These are phyloP conservation scores for Aphanomyces astaci DNA, from an alignment of 352 stramenopile species.

Conservation along the genomic window DNA sequence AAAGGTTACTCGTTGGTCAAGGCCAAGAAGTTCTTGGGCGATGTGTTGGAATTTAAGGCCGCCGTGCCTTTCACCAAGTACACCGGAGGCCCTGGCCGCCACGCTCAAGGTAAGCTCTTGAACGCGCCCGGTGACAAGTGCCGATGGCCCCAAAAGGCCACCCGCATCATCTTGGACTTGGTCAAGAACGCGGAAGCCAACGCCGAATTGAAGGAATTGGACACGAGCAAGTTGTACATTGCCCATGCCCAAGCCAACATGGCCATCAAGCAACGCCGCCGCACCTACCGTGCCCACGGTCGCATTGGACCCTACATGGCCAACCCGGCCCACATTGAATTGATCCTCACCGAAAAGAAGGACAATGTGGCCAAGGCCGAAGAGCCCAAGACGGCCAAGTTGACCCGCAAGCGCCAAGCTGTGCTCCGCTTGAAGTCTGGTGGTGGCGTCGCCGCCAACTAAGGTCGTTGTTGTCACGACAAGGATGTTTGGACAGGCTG, in stretches of 20 bases:
- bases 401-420: constrained; percentile 83
- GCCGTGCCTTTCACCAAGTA: constrained; percentile 98
- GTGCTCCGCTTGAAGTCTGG: constrained; percentile 85
- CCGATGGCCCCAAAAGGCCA: constrained; percentile 98
- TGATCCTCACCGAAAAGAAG: constrained; percentile 96
- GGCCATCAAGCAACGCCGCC: constrained; percentile 96
- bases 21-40: constrained; percentile 93
- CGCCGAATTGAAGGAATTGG: constrained; percentile 96
- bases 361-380: constrained; percentile 91
- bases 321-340: constrained; percentile 98
- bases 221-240: constrained; percentile 95
- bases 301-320: constrained; percentile 98
- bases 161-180: constrained; percentile 97
- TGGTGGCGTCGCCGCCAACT: constrained; percentile 72
- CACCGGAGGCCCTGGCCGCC: constrained; percentile 96
- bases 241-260: constrained; percentile 97
- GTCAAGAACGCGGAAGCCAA: constrained; percentile 99
- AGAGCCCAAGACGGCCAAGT: constrained; percentile 59
- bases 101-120: constrained; percentile 94
- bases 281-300: constrained; percentile 98
- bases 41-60: constrained; percentile 96
- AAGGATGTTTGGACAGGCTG: constrained; percentile 2
- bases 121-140: constrained; percentile 95
- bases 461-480: constrained; percentile 23
- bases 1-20: constrained; percentile 95